Evolutionary conservation across 345 rosid genomes (phyloP), one percentile per base, ranked within the genome.

Genomic region (Eucalyptus sp.): DNA sequence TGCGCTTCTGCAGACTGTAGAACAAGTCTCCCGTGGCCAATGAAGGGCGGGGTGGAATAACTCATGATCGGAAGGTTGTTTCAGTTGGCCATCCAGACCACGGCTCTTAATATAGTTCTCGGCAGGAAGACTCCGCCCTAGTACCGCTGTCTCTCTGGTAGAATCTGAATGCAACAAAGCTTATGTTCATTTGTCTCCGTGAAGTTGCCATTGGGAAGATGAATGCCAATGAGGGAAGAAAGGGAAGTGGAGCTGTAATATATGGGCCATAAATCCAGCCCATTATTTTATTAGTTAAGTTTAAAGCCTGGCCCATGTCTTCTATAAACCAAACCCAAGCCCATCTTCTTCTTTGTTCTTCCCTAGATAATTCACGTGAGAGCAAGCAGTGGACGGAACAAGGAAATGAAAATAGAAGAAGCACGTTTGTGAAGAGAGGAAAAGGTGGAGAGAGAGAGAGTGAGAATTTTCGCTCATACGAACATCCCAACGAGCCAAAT

Each of bases 21-120:
- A 14, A 86, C 58, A 4, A 92, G 89, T 62, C 31, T 66, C 10
- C 92, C 92, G 29, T 44, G 87, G 46, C 22, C 8, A 2, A 50
- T 60, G 76, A 91, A 88, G 13, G 46, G 18, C 22, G 90, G 17
- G 4, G 89, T 87, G 49, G 93, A 22, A 84, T 81, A 83, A 15
- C 50, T 37, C 5, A 88, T 6, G 46, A 91, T 62, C 3, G 90
- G 90, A 13, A 89, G 90, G 20, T 86, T 87, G 48, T 92, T 89
- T 80, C 90, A 79, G 50, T 90, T 46, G 17, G 88, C 90, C 12
- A 91, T 90, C 93, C 92, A 92, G n/a, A 88, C 88, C 41, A 89
- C 50, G 5, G 89, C 90, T 31, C 43, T 90, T 9, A 79, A 15
- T 11, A 62, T 80, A 2, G 41, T 44, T 25, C 56, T 52, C 56